phyloP scores from a whole-genome alignment of 108 stramenopile species.

The Epithemia pelagica region DNA sequence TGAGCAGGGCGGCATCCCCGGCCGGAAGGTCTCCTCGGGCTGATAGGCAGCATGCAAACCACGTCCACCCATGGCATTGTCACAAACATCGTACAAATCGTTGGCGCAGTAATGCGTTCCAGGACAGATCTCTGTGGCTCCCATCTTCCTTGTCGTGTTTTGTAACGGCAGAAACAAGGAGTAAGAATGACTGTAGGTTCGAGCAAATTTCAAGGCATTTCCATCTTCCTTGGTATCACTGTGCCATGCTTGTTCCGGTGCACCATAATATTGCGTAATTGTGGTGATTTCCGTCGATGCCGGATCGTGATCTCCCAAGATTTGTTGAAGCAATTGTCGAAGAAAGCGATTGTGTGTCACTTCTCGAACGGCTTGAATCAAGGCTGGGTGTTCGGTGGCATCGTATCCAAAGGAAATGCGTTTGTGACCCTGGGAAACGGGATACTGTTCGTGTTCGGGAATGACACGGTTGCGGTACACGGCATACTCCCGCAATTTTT shows the following conservation, averaged over 20 bases:
- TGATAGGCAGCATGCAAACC: not conserved
- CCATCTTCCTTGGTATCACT: conserved; percentile 52
- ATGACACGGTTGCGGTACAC: conserved; percentile 32
- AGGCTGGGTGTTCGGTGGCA: conserved; percentile 44
- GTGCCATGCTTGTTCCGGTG: conserved; percentile 40
- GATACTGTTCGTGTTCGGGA: conserved; percentile 26
- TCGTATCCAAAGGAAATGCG: conserved; percentile 47
- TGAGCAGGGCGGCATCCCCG: conserved; percentile 45
- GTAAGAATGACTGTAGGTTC: conserved; percentile 55
- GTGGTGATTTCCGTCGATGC: conserved; percentile 51
- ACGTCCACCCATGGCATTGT: not conserved
- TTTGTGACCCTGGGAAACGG: conserved; percentile 29
- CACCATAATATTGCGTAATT: conserved; percentile 39
- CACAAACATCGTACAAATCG: conserved; percentile 17
- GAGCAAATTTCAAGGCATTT: conserved; percentile 41
- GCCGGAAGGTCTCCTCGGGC: conserved; percentile 29
- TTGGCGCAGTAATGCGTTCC: conserved; percentile 54
- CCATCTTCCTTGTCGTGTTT: conserved; percentile 42
- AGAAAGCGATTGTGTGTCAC: conserved; percentile 29
- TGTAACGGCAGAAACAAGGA: conserved; percentile 48
- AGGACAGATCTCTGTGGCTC: conserved; percentile 51
- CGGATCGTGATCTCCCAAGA: conserved; percentile 44
- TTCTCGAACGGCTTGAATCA: conserved; percentile 32
- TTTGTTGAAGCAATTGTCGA: conserved; percentile 14
- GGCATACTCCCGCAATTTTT: conserved; percentile 30